Evolutionary conservation across 257 asterid genomes (phyloP).

Genomic region (Cruciata laevipes): DNA sequence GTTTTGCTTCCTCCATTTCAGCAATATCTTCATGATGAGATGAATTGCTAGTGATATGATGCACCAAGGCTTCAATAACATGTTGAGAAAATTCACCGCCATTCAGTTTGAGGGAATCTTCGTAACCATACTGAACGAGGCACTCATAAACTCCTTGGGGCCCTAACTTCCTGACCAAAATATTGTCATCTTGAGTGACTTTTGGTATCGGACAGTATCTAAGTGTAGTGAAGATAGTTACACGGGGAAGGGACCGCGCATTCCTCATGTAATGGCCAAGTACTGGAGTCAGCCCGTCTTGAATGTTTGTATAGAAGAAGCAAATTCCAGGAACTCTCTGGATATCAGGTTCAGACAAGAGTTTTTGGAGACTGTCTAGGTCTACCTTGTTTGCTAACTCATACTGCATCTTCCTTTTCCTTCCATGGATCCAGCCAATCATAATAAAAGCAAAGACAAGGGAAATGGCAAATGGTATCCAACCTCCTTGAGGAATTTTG

Average conservation of each 20-base stretch:
- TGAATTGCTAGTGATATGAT: constrained; percentile 12
- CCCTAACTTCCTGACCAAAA: constrained; percentile 20
- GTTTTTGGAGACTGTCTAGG: constrained; percentile 13
- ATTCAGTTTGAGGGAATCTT: constrained; percentile 22
- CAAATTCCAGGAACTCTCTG: constrained; percentile 36
- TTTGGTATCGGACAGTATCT: constrained; percentile 26
- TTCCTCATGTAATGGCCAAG: constrained; percentile 32
- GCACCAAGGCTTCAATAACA: constrained; percentile 15
- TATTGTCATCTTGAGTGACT: constrained; percentile 22
- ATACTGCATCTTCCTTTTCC: constrained; percentile 28
- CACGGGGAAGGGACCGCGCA: constrained; percentile 25
- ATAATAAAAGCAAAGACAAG: constrained; percentile 26
- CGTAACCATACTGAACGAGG: constrained; percentile 29
- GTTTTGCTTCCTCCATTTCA: constrained; percentile 26
- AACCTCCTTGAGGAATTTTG: constrained; percentile 36
- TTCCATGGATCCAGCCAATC: constrained; percentile 37
- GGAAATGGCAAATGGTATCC: constrained; percentile 35
- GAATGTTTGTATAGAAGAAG: constrained; percentile 32
- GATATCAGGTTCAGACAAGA: constrained; percentile 26
- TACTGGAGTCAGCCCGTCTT: constrained; percentile 31
- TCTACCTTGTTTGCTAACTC: constrained; percentile 28
- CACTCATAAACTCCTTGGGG: constrained; percentile 26
- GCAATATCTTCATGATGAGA: constrained; percentile 15
- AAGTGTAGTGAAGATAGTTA: constrained; percentile 26
- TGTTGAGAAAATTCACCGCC: constrained; percentile 22